A percentile compares a stretch with the other conserved stretches of the same genome.
phyloP scores from a whole-genome alignment of 2,329 filamentous ascomycete genomes.

The Onygena corvina region DNA sequence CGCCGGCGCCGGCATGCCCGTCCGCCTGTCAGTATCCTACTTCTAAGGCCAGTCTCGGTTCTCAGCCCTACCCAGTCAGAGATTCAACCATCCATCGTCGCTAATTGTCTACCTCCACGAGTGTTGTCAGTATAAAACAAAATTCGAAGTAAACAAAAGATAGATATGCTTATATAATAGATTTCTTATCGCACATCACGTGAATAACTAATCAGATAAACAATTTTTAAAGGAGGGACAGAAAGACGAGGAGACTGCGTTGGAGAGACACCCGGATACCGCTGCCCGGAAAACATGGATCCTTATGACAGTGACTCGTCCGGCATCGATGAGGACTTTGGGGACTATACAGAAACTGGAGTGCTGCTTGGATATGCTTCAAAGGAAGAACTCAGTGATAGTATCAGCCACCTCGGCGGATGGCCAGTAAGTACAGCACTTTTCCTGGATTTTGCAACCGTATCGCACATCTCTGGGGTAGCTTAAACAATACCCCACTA shows the following conservation, averaged over 20 bases:
- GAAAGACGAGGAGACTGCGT: not conserved
- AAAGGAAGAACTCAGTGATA: constrained; percentile 65
- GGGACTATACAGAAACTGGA: constrained; percentile 50
- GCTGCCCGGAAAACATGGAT: constrained; percentile 25
- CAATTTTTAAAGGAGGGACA: constrained; percentile 5
- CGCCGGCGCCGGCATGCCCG: too few relatives aligned
- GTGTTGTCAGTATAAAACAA: too few relatives aligned
- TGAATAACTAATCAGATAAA: constrained; percentile 4
- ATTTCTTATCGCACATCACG: not conserved
- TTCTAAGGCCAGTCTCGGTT: too few relatives aligned
- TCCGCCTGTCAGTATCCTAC: too few relatives aligned
- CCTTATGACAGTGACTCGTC: constrained; percentile 82
- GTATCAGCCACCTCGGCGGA: constrained; percentile 78
- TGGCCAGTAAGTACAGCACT: constrained; percentile 53
- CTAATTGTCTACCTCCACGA: too few relatives aligned
- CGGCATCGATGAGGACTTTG: constrained; percentile 45
- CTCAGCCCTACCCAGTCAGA: too few relatives aligned
- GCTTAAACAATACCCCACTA: too few relatives aligned
- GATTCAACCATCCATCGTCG: too few relatives aligned
- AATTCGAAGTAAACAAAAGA: not conserved
- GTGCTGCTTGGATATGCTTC: constrained; percentile 85
- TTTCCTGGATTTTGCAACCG: not conserved
- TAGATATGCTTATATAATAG: not conserved
- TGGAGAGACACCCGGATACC: not conserved
- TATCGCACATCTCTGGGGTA: not conserved